These are phyloP conservation scores for Austroboletus sp. DNA, from an alignment of 1,284 basidiomycete species.

Conservation along the genomic window DNA sequence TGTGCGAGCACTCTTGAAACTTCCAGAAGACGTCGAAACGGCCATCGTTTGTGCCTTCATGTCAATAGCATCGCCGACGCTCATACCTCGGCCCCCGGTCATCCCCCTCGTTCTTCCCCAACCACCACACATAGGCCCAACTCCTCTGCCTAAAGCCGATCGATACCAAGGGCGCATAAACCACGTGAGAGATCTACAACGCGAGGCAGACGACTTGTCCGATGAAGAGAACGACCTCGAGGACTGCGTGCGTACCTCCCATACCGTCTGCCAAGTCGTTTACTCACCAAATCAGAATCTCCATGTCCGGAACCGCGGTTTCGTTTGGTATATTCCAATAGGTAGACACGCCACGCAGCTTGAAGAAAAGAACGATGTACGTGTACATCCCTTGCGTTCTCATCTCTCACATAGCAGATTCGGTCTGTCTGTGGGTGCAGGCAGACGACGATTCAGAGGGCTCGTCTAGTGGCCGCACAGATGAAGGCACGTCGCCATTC, in stretches of 20 bases:
- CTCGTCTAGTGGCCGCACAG: constrained; percentile 33
- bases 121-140: constrained; percentile 60
- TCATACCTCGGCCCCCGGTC: constrained; percentile 53
- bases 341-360: constrained; percentile 64
- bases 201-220: constrained; percentile 78
- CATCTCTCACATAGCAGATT: not conserved
- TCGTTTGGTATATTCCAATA: constrained; percentile 62
- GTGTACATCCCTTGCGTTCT: constrained; percentile 21
- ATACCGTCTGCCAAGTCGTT: not conserved
- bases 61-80: constrained; percentile 60
- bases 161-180: constrained; percentile 51
- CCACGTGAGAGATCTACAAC: constrained; percentile 59
- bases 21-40: too few species aligned
- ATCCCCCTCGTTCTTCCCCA: constrained; percentile 63
- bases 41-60: constrained; percentile 20
- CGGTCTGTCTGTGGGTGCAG: constrained; percentile 21
- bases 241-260: constrained; percentile 47
- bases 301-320: constrained; percentile 59
- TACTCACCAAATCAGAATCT: constrained; percentile 39
- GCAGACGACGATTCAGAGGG: constrained; percentile 41
- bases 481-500: constrained; percentile 42
- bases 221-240: constrained; percentile 78
- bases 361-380: constrained; percentile 77
- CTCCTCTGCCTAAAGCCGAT: constrained; percentile 47
- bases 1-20: too few species aligned